A percentile compares a stretch with the other conserved stretches of the same genome.
Conservation (phyloP, 495 filamentous ascomycete genomes). For the Annulohypoxylon nitens region DNA sequence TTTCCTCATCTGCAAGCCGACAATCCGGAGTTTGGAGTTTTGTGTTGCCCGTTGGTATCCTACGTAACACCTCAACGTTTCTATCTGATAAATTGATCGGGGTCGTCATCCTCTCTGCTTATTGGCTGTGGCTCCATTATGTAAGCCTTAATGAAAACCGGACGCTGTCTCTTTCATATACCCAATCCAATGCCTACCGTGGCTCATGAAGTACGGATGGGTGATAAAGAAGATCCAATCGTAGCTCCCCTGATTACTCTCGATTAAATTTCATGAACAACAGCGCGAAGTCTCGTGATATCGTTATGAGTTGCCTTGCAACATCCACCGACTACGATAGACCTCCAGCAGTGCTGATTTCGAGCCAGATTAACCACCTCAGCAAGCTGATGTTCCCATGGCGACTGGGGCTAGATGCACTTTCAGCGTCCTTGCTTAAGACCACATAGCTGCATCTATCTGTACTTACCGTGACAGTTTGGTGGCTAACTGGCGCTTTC, state of each 20-base stretch:
- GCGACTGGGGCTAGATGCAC: conserved; percentile 14
- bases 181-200: conserved; percentile 3
- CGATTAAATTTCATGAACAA: conserved; percentile 29
- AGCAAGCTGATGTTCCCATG: conserved; percentile 69
- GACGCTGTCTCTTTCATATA: conserved; percentile 2
- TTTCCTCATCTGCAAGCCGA: conserved; percentile 5
- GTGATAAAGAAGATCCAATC: not conserved
- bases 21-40: conserved; percentile 30
- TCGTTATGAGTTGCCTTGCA: conserved; percentile 68
- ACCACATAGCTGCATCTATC: not conserved
- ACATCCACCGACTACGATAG: conserved; percentile 71
- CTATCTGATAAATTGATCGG: not conserved
- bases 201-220: conserved; percentile 1
- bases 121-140: conserved; percentile 13
- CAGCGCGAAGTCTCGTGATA: conserved; percentile 61
- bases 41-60: conserved; percentile 10
- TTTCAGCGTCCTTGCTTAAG: conserved; percentile 22
- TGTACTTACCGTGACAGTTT: conserved; percentile 34
- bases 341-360: conserved; percentile 67
- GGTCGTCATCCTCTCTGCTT: not conserved
- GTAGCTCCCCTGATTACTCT: conserved; percentile 4
- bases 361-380: conserved; percentile 67
- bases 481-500: conserved; percentile 55
- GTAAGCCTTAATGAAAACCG: not conserved
- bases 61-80: conserved; percentile 16